phyloP scores from a whole-genome alignment of 2,329 filamentous ascomycete species.

The Phyllosticta citriasiana region DNA sequence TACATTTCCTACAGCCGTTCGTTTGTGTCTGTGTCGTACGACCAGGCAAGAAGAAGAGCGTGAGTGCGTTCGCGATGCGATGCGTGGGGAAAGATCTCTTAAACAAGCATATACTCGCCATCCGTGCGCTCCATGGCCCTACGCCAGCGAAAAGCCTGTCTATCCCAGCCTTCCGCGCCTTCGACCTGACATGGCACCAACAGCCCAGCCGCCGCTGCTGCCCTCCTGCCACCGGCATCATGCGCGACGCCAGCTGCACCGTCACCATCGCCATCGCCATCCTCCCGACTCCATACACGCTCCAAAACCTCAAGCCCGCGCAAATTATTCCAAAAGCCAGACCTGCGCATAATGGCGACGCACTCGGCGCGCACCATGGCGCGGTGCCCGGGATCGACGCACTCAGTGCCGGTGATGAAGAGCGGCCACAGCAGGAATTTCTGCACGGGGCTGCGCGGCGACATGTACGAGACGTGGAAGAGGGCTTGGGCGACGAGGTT shows the following conservation, averaged over 20 bases:
- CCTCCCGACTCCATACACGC: slow-evolving; percentile 59
- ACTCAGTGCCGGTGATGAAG: slow-evolving; percentile 84
- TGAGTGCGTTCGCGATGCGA: not conserved
- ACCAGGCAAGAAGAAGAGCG: no score
- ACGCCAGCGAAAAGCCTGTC: slow-evolving; percentile 39
- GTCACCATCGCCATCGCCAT: slow-evolving; percentile 19
- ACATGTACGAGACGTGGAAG: slow-evolving; percentile 71
- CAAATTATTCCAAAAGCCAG: slow-evolving; percentile 88
- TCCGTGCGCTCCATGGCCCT: slow-evolving; percentile 41
- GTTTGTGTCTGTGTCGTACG: no score
- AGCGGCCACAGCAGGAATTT: slow-evolving; percentile 92
- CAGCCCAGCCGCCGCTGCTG: slow-evolving; percentile 10
- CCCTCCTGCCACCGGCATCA: no score
- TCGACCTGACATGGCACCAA: slow-evolving; percentile 11
- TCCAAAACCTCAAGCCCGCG: slow-evolving; percentile 78
- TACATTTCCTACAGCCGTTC: no score
- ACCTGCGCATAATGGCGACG: slow-evolving; percentile 75
- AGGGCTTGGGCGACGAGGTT: slow-evolving; percentile 73
- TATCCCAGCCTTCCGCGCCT: slow-evolving; percentile 16
- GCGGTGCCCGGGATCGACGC: slow-evolving; percentile 70
- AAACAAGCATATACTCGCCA: slow-evolving; percentile 37
- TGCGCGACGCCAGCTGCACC: not conserved
- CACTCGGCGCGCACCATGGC: slow-evolving; percentile 70
- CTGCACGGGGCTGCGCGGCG: slow-evolving; percentile 60
- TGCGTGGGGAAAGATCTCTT: no score